Evolutionary conservation across 306 rosid species (phyloP).

Genomic region (Ceratonia siliqua): DNA sequence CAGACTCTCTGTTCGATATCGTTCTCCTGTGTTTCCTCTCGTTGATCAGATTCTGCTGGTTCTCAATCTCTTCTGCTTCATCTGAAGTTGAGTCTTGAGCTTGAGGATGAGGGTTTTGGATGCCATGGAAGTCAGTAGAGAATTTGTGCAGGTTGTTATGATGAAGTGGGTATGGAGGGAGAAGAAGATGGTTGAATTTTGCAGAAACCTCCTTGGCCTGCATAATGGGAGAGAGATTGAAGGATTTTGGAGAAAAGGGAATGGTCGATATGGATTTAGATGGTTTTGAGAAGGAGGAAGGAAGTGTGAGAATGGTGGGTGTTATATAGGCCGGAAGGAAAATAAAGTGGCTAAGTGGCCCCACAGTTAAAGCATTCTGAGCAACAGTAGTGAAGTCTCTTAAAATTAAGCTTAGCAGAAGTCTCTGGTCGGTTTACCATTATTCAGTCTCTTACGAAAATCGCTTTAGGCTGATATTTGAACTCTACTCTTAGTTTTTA

Average conservation of each 20-base stretch:
- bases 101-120: slow-evolving; percentile 51
- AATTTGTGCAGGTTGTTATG: slow-evolving; percentile 46
- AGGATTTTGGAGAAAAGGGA: slow-evolving; percentile 35
- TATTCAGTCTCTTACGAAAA: too few species aligned
- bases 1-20: slow-evolving; percentile 96
- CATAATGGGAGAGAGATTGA: slow-evolving; percentile 43
- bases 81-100: slow-evolving; percentile 71
- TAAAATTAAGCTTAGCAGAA: too few species aligned
- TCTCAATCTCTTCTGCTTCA: slow-evolving; percentile 89
- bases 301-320: slow-evolving; percentile 38
- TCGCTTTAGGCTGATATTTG: too few species aligned
- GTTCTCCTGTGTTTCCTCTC: slow-evolving; percentile 93
- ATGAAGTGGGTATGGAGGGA: slow-evolving; percentile 45
- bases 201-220: slow-evolving; percentile 59
- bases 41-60: slow-evolving; percentile 63
- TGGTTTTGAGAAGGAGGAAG: slow-evolving; percentile 43
- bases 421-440: too few species aligned
- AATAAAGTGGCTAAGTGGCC: slow-evolving; percentile 43
- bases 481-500: too few species aligned
- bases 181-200: slow-evolving; percentile 52
- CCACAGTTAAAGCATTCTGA: too few species aligned
- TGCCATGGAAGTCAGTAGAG: slow-evolving; percentile 47
- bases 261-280: slow-evolving; percentile 36
- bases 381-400: too few species aligned
- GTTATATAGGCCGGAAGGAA: slow-evolving; percentile 68